A percentile compares a stretch with the other conserved stretches of the same genome.
Conservation (phyloP, 1,284 basidiomycete species). For the Ustilago bromivora region DNA sequence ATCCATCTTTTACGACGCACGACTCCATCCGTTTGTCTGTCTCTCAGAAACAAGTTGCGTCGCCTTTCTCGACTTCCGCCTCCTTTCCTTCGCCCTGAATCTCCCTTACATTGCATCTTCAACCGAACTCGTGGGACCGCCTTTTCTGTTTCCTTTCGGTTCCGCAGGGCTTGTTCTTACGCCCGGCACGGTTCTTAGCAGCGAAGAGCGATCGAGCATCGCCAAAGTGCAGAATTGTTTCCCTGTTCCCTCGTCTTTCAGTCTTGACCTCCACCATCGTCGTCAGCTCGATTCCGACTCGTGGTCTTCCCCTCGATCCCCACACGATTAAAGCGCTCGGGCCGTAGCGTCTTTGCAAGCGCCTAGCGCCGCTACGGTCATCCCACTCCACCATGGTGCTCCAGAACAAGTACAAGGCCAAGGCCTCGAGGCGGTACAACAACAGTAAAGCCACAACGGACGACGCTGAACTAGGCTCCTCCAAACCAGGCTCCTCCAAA, state of each 20-base stretch:
- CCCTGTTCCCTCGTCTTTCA: not conserved
- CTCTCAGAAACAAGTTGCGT: slow-evolving; percentile 1
- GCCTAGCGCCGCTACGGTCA: slow-evolving; percentile 8
- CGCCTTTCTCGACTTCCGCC: not conserved
- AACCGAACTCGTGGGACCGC: not conserved
- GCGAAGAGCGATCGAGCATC: not conserved
- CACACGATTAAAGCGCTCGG: not conserved
- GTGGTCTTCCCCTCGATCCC: not conserved
- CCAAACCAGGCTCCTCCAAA: slow-evolving; percentile 29
- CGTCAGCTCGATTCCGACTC: not conserved
- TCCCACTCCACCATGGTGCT: slow-evolving; percentile 55
- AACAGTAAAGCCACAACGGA: slow-evolving; percentile 22
- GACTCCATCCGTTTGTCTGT: not conserved
- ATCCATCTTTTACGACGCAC: slow-evolving; percentile 1
- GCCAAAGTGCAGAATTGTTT: not conserved
- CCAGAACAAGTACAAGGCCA: slow-evolving; percentile 69
- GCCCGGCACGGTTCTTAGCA: not conserved
- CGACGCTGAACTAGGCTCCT: slow-evolving; percentile 17
- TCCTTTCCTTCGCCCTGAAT: not conserved
- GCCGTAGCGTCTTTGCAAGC: slow-evolving; percentile 22
- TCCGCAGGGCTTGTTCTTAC: not conserved
- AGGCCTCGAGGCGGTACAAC: slow-evolving; percentile 64
- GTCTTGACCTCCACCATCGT: not conserved
- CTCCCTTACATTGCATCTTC: not conserved
- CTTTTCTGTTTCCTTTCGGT: not conserved